A percentile compares a stretch with the other conserved stretches of the same genome.
Conservation (phyloP, 805 yeast genomes). For the Lipomyces spencermartinsiae region DNA sequence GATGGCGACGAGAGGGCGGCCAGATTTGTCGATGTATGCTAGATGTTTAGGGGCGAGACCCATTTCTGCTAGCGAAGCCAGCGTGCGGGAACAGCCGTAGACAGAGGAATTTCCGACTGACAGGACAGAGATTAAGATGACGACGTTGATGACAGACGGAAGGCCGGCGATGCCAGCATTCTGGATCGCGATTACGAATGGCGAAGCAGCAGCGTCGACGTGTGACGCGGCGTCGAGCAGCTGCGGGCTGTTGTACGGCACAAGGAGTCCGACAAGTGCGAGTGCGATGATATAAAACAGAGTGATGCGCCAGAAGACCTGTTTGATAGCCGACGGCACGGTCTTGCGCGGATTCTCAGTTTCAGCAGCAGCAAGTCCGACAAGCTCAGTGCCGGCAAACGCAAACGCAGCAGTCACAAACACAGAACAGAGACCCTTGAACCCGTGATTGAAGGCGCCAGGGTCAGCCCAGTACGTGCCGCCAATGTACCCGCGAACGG, state of each 20-base stretch:
- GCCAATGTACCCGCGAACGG: constrained; percentile 63
- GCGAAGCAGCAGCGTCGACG: constrained; percentile 70
- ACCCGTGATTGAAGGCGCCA: constrained; percentile 63
- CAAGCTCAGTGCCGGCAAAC: constrained; percentile 76
- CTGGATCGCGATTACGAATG: constrained; percentile 73
- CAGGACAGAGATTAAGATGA: constrained; percentile 68
- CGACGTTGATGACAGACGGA: constrained; percentile 76
- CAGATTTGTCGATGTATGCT: constrained; percentile 74
- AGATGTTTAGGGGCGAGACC: constrained; percentile 66
- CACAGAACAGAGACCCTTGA: constrained; percentile 75
- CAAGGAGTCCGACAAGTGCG: constrained; percentile 68
- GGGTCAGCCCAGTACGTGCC: constrained; percentile 66
- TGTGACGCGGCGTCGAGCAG: constrained; percentile 52
- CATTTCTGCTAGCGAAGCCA: constrained; percentile 70
- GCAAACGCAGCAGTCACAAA: constrained; percentile 82
- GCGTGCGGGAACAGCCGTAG: constrained; percentile 73
- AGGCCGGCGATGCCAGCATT: constrained; percentile 70
- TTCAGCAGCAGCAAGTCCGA: constrained; percentile 80
- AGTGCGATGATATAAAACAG: constrained; percentile 69
- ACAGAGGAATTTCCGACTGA: constrained; percentile 79
- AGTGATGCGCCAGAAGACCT: constrained; percentile 81
- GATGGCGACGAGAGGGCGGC: constrained; percentile 81
- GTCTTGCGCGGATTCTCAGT: constrained; percentile 68
- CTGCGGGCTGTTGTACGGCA: constrained; percentile 63
- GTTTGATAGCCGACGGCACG: constrained; percentile 76